Evolutionary conservation across 371 early-diverging fungal species (phyloP), one percentile per base, ranked within the genome.

Genomic region (Choanephora cucurbitarum): DNA sequence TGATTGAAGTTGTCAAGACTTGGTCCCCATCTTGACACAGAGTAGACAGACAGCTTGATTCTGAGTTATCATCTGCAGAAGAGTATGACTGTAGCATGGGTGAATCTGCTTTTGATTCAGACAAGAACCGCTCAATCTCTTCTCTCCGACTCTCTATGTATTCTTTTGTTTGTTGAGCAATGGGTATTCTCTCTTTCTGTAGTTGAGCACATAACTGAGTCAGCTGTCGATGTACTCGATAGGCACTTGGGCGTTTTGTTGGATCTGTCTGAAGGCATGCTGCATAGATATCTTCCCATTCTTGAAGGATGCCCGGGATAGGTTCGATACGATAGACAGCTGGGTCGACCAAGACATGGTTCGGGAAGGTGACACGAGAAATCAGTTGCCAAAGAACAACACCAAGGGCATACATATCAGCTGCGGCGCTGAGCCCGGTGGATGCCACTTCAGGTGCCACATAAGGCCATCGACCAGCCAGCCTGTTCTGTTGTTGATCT

Each of bases 401-500:
- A n/a, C n/a, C n/a, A n/a, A n/a, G n/a, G n/a, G n/a, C n/a, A n/a
- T n/a, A n/a, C n/a, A n/a, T n/a, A n/a, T n/a, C n/a, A n/a, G n/a
- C n/a, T n/a, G n/a, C n/a, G n/a, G n/a, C n/a, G n/a, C n/a, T n/a
- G n/a, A n/a, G n/a, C n/a, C n/a, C n/a, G n/a, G n/a, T n/a, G n/a
- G n/a, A n/a, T 73, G 63, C 66, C 68, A 72, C 61, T 44, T 77
- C 78, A n/a, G 78, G 78, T 15, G 78, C 74, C 13, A 77, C 66
- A 50, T 77, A 77, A 7, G 78, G 78, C 68, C 72, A 72, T 34
- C 78, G 49, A 6, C 78, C 78, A 21, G 60, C 49, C 55, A 19
- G 24, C 46, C 19, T 42, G 43, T 11, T 32, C 32, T 47, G 42
- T 52, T 51, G 56, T 18, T 18, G 28, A 32, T 61, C 57, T 11